These are phyloP conservation scores for Hippophae rhamnoides DNA, from an alignment of 306 rosid species.

Conservation along the genomic window DNA sequence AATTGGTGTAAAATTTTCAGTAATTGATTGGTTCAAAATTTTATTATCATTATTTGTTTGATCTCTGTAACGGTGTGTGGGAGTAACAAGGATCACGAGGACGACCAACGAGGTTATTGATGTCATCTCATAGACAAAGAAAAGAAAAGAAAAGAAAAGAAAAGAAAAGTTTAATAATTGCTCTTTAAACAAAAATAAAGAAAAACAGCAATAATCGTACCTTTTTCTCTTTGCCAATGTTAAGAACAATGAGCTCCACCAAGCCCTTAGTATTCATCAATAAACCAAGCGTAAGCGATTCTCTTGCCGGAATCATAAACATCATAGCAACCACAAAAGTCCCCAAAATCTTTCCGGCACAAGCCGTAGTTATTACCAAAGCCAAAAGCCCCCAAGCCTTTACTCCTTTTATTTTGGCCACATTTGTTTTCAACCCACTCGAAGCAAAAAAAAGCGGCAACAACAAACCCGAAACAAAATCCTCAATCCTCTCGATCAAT, in stretches of 20 bases:
- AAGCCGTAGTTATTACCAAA: conserved; percentile 57
- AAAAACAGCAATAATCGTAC: conserved; percentile 17
- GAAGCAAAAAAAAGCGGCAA: conserved; percentile 84
- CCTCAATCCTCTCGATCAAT: conserved; percentile 64
- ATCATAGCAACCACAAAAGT: conserved; percentile 60
- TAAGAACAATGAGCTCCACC: conserved; percentile 89
- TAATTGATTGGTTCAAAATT: too few species aligned
- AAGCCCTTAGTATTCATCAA: conserved; percentile 96
- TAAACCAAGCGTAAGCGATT: conserved; percentile 62
- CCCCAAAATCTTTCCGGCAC: conserved; percentile 70
- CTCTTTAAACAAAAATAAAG: background rate
- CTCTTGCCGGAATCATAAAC: conserved; percentile 55
- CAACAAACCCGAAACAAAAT: conserved; percentile 66
- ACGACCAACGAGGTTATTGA: too few species aligned
- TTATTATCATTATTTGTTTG: too few species aligned
- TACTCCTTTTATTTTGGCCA: conserved; percentile 47
- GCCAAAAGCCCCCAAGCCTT: conserved; percentile 62
- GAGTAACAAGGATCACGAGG: too few species aligned
- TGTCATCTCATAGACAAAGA: background rate
- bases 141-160: background rate
- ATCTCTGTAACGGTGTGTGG: too few species aligned
- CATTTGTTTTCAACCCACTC: conserved; percentile 74
- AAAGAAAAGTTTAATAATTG: background rate
- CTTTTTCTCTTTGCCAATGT: conserved; percentile 90
- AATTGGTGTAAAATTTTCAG: too few species aligned